phyloP scores from a whole-genome alignment of 306 rosid species.

The Cyamopsis tetragonoloba region DNA sequence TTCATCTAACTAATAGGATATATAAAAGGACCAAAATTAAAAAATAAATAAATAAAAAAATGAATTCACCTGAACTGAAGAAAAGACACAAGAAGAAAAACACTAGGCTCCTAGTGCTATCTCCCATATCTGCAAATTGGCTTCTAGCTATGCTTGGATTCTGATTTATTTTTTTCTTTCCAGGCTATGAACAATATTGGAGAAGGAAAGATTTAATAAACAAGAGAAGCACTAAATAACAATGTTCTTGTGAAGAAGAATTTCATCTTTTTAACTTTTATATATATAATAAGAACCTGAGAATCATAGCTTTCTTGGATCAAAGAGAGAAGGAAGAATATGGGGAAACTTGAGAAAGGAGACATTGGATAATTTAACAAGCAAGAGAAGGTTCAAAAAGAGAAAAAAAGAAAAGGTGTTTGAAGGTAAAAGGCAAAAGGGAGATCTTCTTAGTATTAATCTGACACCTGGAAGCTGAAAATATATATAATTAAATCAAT shows the following conservation, averaged over 20 bases:
- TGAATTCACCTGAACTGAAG: conserved; percentile 62
- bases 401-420: conserved; percentile 30
- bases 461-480: conserved; percentile 29
- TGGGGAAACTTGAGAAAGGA: conserved; percentile 95
- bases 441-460: conserved; percentile 44
- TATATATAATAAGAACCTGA: conserved; percentile 22
- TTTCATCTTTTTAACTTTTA: conserved; percentile 33
- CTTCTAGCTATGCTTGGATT: conserved; percentile 26
- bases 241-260: conserved; percentile 40
- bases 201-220: conserved; percentile 46
- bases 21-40: background rate
- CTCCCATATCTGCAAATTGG: conserved; percentile 52
- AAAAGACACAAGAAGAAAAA: conserved; percentile 49
- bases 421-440: conserved; percentile 53
- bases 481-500: background rate
- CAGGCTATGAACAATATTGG: conserved; percentile 37
- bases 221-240: conserved; percentile 35
- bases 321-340: conserved; percentile 78
- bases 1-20: background rate
- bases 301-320: conserved; percentile 93
- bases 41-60: background rate
- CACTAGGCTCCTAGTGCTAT: conserved; percentile 38
- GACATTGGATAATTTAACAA: conserved; percentile 69
- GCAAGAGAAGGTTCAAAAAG: conserved; percentile 76
- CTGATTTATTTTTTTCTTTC: conserved; percentile 30